Evolutionary conservation across 805 yeast species (phyloP), one percentile per base, ranked within the genome.

Genomic region (Candida sanyiensis): DNA sequence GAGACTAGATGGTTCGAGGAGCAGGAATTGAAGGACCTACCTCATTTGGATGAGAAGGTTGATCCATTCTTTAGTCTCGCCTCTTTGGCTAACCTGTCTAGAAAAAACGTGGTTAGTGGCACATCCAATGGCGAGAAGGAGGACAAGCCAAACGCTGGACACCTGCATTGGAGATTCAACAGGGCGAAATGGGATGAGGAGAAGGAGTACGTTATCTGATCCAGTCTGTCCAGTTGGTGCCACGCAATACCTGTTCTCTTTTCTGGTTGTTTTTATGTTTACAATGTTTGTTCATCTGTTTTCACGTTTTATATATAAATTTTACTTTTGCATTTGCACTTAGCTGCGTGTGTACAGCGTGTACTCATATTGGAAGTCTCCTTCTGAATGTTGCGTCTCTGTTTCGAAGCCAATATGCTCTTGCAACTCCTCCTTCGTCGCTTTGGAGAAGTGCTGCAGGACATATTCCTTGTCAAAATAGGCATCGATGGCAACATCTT

Each of bases 1-100:
- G 62, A 75, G 50, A 74, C 78, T 46, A 76, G 90, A 63, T 90
- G 95, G 90, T 90, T 90, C 61, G 74, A 72, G 32, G 64, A 66
- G 41, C 57, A 66, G 18, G 72, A 73, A 49, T 62, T 70, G 39
- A 42, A 57, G 15, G 54, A 56, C 6, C 45, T 52, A 17, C 49
- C 52, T 4, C 40, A 39, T 11, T 25, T 51, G 24, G 54, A 54
- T 38, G 59, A 57, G 11, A 45, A 56, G 4, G 62, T 63, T 25
- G 73, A 66, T 35, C 59, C 63, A 18, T 69, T 71, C 31, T 39
- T 66, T 15, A 54, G 55, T 23, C 57, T 76, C 39, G 64, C 76
- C 4, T 58, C 64, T 26, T 52, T 70, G 50, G 75, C 82, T 32
- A 67, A 69, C 44, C 65, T 83, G 42, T 80, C 89, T 7, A 66